Conservation (phyloP, 768 basidiomycete species). For the Mycena metata region DNA sequence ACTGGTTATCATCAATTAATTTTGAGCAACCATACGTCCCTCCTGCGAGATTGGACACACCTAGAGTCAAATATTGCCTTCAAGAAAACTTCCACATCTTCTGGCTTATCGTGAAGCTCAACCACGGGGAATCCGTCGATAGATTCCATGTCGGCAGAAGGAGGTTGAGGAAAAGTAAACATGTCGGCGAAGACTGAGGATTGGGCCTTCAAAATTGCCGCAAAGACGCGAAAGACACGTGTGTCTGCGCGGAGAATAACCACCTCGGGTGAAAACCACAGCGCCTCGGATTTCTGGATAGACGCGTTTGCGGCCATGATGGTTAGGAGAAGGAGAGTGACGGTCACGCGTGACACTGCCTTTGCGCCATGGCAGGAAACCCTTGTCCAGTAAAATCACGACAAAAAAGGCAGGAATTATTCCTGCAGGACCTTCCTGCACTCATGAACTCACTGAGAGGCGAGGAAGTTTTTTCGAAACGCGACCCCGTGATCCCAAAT, state of each 20-base stretch:
- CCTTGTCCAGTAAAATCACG: too few relatives aligned
- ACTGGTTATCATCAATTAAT: neutral
- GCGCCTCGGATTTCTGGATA: neutral
- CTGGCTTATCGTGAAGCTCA: conserved; percentile 11
- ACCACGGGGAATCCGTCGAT: conserved; percentile 26
- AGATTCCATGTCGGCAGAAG: conserved; percentile 11
- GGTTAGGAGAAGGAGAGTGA: neutral
- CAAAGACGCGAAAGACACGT: conserved; percentile 8
- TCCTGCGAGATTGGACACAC: neutral
- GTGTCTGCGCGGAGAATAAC: neutral
- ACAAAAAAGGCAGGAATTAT: too few relatives aligned
- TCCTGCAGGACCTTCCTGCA: too few relatives aligned
- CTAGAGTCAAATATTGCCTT: conserved; percentile 25
- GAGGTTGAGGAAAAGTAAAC: conserved; percentile 22
- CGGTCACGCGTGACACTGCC: conserved; percentile 10
- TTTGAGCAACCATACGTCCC: neutral
- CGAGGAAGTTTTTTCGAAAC: too few relatives aligned
- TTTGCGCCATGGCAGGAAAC: too few relatives aligned
- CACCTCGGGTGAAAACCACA: conserved; percentile 11
- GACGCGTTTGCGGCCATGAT: neutral
- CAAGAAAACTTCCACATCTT: conserved; percentile 19
- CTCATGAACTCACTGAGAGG: too few relatives aligned
- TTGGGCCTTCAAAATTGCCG: conserved; percentile 3
- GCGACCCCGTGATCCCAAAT: too few relatives aligned
- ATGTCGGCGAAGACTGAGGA: conserved; percentile 15